Base-by-base conservation (phyloP, 805 yeast species). In the Saturnispora kantuleensis region DNA sequence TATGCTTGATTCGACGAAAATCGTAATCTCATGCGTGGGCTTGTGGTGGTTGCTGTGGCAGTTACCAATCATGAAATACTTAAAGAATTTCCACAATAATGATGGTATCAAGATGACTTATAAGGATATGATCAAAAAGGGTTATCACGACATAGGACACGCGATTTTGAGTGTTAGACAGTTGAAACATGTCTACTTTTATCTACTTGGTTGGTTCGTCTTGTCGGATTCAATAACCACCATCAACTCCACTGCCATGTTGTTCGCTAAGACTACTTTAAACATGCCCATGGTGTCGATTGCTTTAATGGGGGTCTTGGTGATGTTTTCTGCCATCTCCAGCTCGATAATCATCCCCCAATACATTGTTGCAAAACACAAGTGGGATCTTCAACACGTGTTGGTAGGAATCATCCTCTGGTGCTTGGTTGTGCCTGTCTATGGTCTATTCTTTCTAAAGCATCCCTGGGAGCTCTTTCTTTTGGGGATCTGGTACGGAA, bases 21-120 rank as follows among this genome's bases (percentile, higher is more conserved):
- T 72, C 21, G 86, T 84, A 0, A 71, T 83, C 13, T 65, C 73
- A 10, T 58, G 77, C 29, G 84, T 84, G 13, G 93, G 93, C 1
- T 21, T 74, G 1, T 84, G 93, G 90, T 84, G 94, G 94, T 57
- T 80, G 6, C 46, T 74, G 2, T 83, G 82, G 67, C 87, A 81
- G 54, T 42, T 78, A 4, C 90, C 90, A 3, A 68, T 83, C 31
- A 56, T 64, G 1, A 52, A 68, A 47, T 60, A 74, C 35, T 59
- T 84, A 45, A 66, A 44, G 30, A 47, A 40, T 18, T 31, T 47
- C 35, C 15, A 10, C 4, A 26, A 13, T 18, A 18, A 33, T 8
- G n/a, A 29, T 13, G 41, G 32, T 35, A 29, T 29, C 9, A 33
- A 29, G 5, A 28, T 37, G 13, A 39, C 40, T 6, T 33, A 44